These are phyloP conservation scores for Kwoniella sp. DNA, from an alignment of 768 basidiomycete species.

Conservation along the genomic window DNA sequence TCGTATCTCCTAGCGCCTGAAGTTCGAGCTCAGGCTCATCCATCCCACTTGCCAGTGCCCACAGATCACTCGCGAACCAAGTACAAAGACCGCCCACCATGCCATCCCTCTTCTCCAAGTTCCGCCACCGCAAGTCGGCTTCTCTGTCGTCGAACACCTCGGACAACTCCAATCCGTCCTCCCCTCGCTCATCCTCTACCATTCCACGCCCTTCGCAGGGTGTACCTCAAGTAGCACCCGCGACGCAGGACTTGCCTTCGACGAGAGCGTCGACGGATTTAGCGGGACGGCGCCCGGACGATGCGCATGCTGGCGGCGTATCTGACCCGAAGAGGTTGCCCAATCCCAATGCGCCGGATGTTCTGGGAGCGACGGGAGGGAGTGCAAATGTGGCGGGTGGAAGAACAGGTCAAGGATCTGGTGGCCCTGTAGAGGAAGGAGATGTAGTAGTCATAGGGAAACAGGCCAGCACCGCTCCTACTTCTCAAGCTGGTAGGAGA, in stretches of 20 bases:
- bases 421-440: not conserved
- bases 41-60: too few species aligned
- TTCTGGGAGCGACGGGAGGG: not conserved
- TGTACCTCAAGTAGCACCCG: not conserved
- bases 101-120: conserved; percentile 28
- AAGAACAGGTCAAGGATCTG: not conserved
- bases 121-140: conserved; percentile 28
- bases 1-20: too few species aligned
- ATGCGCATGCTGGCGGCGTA: not conserved
- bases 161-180: not conserved
- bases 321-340: not conserved
- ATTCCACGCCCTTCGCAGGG: not conserved
- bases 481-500: not conserved
- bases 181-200: conserved; percentile 7
- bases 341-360: not conserved
- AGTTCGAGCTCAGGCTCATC: too few species aligned
- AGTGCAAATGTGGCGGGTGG: not conserved
- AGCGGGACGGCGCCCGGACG: not conserved
- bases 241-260: not conserved
- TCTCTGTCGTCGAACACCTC: conserved; percentile 24
- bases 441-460: conserved; percentile 23
- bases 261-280: not conserved
- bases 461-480: not conserved
- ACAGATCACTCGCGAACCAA: too few species aligned
- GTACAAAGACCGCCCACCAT: conserved; percentile 20